Base-by-base conservation (phyloP, 1,139 yeast species). In the Suhomyces bolitotheri region DNA sequence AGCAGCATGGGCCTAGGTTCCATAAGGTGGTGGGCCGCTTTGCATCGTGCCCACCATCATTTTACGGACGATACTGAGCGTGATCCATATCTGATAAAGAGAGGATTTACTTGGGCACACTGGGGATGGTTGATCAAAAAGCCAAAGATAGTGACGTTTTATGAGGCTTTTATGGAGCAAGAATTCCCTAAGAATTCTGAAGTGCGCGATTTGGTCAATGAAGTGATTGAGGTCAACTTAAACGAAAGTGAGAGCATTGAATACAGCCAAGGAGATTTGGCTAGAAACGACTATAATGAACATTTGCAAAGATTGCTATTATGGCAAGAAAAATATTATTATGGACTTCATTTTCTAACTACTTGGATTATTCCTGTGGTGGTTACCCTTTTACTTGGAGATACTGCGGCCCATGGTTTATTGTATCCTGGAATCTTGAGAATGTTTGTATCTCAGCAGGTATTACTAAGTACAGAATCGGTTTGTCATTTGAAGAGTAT, bases 31-130 rank as follows among this genome's bases (percentile, higher is more conserved):
- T 82, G 87, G 84, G 80, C 80, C 1, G 62, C 79, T 0, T 62
- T 80, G 23, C 90, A 82, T 56, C 58, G 85, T 35, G 85, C 85
- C 0, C 89, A 82, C 53, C 89, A 82, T 50, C 73, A 80, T 38
- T 78, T 54, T 42, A 78, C 68, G 50, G 84, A 70, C 45, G 86
- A 81, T 45, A 77, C 84, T 0, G 86, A 80, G 39, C 63, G 68
- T 29, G 89, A 82, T 52, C 89, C 90, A 0, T 82, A 80, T 49
- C 76, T 75, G 53, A 74, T 73, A 38, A 73, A 79, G 49, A 64
- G 78, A 43, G 86, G 85, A 6, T 65, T 76, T 29, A 53, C 63
- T 32, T 80, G 74, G 71, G 74, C 80, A 31, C 87, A 80, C 54
- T 64, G 78, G 54, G 86, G 87, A 1, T 80, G 87, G 84, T 61